A percentile compares a stretch with the other conserved stretches of the same genome.
These are phyloP conservation scores for Lyophyllum atratum DNA, from an alignment of 768 basidiomycete genomes.

Conservation along the genomic window DNA sequence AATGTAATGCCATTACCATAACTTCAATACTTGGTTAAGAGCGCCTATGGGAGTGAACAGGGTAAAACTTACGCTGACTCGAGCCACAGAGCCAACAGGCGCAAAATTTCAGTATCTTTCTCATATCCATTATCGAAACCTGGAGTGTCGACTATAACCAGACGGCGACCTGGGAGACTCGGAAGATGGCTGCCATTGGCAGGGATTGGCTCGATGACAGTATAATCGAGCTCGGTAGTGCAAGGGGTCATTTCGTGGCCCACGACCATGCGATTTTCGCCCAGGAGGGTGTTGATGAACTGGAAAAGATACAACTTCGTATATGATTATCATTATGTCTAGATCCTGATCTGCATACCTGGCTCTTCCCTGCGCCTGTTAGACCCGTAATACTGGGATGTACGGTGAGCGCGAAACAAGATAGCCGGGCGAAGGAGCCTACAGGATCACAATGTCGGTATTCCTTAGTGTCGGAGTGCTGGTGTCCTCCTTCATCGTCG, in stretches of 20 bases:
- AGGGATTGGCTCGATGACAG: neutral
- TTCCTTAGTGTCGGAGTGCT: too few species aligned
- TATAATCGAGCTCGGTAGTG: neutral
- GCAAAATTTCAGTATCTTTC: neutral
- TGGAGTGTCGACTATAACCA: neutral
- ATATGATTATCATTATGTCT: neutral
- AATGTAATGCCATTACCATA: neutral
- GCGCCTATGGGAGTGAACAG: neutral
- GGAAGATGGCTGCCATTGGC: too few species aligned
- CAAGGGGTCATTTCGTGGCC: neutral
- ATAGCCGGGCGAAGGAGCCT: too few species aligned
- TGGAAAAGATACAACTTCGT: neutral
- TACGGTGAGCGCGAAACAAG: too few species aligned
- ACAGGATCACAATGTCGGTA: neutral
- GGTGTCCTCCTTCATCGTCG: too few species aligned
- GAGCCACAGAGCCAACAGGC: neutral
- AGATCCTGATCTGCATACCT: neutral
- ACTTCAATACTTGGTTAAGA: neutral
- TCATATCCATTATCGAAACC: neutral
- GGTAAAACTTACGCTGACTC: neutral
- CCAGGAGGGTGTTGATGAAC: neutral
- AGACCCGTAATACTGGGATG: neutral
- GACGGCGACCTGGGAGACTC: neutral
- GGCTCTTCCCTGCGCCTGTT: neutral
- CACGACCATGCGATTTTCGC: neutral